Conservation (phyloP, 805 yeast species). For the Hanseniaspora vineae region DNA sequence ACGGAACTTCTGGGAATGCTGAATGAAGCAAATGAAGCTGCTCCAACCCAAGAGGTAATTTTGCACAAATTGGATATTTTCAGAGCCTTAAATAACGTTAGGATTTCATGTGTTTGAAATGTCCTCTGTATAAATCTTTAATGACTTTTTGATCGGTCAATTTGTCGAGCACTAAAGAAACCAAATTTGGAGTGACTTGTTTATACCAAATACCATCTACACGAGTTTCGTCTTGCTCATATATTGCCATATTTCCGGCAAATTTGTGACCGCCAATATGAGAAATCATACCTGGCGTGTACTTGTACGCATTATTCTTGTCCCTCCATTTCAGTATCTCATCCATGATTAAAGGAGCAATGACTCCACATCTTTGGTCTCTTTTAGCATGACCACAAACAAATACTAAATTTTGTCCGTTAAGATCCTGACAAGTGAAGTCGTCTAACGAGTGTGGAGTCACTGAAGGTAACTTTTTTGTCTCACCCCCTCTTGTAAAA, state of each 20-base stretch:
- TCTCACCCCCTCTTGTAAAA: no score
- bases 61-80: slow-evolving; percentile 5
- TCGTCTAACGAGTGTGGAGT: no score
- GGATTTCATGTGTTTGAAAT: slow-evolving; percentile 9
- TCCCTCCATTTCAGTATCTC: slow-evolving; percentile 4
- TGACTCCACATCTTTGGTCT: slow-evolving; percentile 16
- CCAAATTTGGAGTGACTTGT: slow-evolving; percentile 48
- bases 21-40: slow-evolving; percentile 26
- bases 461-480: no score
- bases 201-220: slow-evolving; percentile 58
- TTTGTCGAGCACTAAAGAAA: slow-evolving; percentile 57
- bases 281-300: slow-evolving; percentile 35
- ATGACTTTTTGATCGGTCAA: slow-evolving; percentile 37
- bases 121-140: slow-evolving; percentile 44
- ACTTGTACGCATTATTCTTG: not conserved
- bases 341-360: slow-evolving; percentile 11
- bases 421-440: no score
- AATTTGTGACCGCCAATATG: slow-evolving; percentile 81
- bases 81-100: slow-evolving; percentile 15
- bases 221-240: slow-evolving; percentile 27
- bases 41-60: no score
- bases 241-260: slow-evolving; percentile 68
- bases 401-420: slow-evolving; percentile 8
- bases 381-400: slow-evolving; percentile 19
- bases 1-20: slow-evolving; percentile 17